Percentiles rank a stretch among this genome's conserved stretches.
These are phyloP conservation scores for Lodderomyces orthopsilosis DNA, from an alignment of 1,139 yeast genomes.

Conservation along the genomic window DNA sequence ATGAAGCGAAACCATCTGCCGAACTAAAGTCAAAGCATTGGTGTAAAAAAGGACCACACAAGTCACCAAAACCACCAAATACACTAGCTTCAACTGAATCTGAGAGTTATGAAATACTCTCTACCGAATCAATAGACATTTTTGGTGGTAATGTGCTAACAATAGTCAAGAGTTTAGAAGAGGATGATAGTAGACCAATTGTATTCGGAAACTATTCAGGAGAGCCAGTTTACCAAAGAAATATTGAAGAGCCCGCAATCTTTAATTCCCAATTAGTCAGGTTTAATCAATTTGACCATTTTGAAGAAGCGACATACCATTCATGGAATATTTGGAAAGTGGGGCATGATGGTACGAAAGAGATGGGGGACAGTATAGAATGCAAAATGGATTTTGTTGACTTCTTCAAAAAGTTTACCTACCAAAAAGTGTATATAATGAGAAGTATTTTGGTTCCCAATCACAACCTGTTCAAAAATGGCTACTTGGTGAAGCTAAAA, in stretches of 20 bases:
- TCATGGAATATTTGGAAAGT: conserved; percentile 13
- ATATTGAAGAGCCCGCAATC: conserved; percentile 6
- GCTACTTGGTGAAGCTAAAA: conserved; percentile 13
- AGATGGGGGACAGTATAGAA: conserved; percentile 7
- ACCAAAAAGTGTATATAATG: conserved; percentile 9
- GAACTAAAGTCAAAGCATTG: neutral
- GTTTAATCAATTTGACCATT: conserved; percentile 5
- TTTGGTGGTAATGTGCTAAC: neutral
- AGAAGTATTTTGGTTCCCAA: conserved; percentile 11
- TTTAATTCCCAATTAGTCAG: conserved; percentile 5
- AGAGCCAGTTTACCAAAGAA: conserved; percentile 8
- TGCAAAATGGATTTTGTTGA: conserved; percentile 8
- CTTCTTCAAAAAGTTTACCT: conserved; percentile 7
- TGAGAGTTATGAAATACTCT: conserved; percentile 9
- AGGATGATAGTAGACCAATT: conserved; percentile 11
- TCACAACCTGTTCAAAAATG: conserved; percentile 10
- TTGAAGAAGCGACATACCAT: conserved; percentile 10
- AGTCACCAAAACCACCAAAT: neutral
- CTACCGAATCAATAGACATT: conserved; percentile 8
- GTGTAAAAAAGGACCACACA: neutral
- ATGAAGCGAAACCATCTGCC: neutral
- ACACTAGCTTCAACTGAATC: conserved; percentile 4
- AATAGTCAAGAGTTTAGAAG: conserved; percentile 6
- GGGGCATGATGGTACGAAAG: conserved; percentile 5
- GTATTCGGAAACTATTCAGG: conserved; percentile 13